These are phyloP conservation scores for Linderniella brevidens DNA, from an alignment of 257 asterid genomes.

Conservation along the genomic window DNA sequence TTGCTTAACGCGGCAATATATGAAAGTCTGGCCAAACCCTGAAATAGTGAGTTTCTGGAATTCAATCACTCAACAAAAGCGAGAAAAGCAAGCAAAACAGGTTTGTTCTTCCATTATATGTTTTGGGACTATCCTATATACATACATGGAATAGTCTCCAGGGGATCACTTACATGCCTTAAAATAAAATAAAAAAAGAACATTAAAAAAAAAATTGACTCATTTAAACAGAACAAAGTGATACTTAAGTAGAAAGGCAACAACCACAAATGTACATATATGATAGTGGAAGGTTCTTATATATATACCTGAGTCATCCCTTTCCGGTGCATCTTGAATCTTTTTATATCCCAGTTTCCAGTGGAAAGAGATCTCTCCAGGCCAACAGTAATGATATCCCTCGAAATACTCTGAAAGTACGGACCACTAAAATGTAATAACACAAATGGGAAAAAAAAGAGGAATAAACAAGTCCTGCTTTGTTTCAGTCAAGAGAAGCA, in stretches of 20 bases:
- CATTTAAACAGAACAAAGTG: no score
- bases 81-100: no score
- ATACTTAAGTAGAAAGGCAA: no score
- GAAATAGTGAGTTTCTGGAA: slow-evolving; percentile 8
- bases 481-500: not conserved
- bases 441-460: not conserved
- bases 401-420: slow-evolving; percentile 24
- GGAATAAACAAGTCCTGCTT: not conserved
- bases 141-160: no score
- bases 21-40: slow-evolving; percentile 70
- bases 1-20: slow-evolving; percentile 69
- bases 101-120: no score
- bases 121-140: no score
- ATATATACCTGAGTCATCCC: slow-evolving; percentile 97
- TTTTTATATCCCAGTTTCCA: slow-evolving; percentile 82
- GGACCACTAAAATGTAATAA: slow-evolving; percentile 6
- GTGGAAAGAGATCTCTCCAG: slow-evolving; percentile 86
- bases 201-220: no score
- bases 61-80: not conserved
- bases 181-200: no score
- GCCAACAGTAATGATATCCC: slow-evolving; percentile 37
- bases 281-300: no score
- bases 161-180: no score
- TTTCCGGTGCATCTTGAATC: slow-evolving; percentile 75
- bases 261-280: no score